Base-by-base conservation (phyloP, 257 asterid species). In the Buddleja alternifolia region DNA sequence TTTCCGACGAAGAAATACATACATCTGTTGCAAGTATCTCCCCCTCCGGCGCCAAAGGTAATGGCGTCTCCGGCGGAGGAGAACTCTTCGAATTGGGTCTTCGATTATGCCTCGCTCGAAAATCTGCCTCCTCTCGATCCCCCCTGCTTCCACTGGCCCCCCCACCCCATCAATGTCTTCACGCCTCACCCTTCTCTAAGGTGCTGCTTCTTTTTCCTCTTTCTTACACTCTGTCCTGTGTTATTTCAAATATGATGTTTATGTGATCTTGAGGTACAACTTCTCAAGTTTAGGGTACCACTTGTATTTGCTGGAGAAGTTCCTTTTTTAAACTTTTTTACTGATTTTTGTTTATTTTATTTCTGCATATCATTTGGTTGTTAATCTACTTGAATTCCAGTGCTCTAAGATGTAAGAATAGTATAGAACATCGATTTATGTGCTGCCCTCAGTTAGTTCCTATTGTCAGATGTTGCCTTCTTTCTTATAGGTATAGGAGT, bases 91-190 rank as follows among this genome's bases (percentile, higher is more conserved):
- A 75, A 70, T 51, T 85, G 91, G 91, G 77, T 72, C 4, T 55
- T 85, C 45, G 86, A 83, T 62, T 80, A 77, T 25, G 64, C 78
- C 48, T 66, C 83, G 32, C 76, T 84, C 29, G 91, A 78, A 7
- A 83, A 78, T 39, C 73, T 79, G 32, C 79, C 84, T 23, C 11
- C 78, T 24, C 73, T 82, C 47, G 80, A 78, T n/a, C n/a, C n/a
- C 53, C 59, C 81, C 19, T 41, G 56, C 47, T 75, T 74, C 56
- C 70, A 68, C 32, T 80, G 85, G 86, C 61, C 81, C 47, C 57
- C 57, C 19, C 70, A 77, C 29, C 21, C 48, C n/a, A n/a, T n/a
- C 25, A 66, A 71, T 32, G 57, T 65, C 12, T 62, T 81, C 42
- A 25, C 77, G 53, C 57, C 57, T 66, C 81, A 81, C 11, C 5